Percentiles rank a stretch among this genome's conserved stretches.
These are phyloP conservation scores for Penicillium tannophilum DNA, from an alignment of 495 filamentous ascomycete species.

Conservation along the genomic window DNA sequence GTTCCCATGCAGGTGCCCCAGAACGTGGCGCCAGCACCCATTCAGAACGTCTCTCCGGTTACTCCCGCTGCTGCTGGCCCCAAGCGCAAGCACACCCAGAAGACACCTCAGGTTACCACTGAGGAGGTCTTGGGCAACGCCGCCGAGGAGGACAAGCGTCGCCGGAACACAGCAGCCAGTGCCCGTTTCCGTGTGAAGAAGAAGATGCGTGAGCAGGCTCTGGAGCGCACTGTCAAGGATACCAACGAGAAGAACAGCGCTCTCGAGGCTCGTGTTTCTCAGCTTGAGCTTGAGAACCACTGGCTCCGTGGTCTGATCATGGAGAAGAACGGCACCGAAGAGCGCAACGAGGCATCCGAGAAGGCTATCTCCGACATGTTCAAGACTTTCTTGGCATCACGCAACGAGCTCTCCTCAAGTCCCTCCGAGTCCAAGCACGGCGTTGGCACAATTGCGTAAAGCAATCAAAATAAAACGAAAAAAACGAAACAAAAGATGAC, in stretches of 20 bases:
- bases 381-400: slow-evolving; percentile 49
- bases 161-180: slow-evolving; percentile 92
- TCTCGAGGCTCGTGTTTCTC: slow-evolving; percentile 80
- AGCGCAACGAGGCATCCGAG: slow-evolving; percentile 41
- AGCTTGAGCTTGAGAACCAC: slow-evolving; percentile 92
- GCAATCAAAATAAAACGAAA: slow-evolving; percentile 15
- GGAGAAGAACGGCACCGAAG: slow-evolving; percentile 75
- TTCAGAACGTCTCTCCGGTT: slow-evolving; percentile 19
- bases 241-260: slow-evolving; percentile 77
- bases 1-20: slow-evolving; percentile 25
- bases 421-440: slow-evolving; percentile 42
- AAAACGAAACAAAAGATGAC: slow-evolving; percentile 12
- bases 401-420: slow-evolving; percentile 37
- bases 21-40: slow-evolving; percentile 23
- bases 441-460: slow-evolving; percentile 37
- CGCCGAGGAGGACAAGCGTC: slow-evolving; percentile 96
- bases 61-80: slow-evolving; percentile 27
- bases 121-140: slow-evolving; percentile 63
- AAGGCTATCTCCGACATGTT: slow-evolving; percentile 52
- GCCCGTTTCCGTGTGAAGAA: slow-evolving; percentile 99
- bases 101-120: slow-evolving; percentile 33
- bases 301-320: slow-evolving; percentile 93
- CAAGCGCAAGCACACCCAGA: slow-evolving; percentile 47
- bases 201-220: slow-evolving; percentile 94
- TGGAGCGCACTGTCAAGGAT: slow-evolving; percentile 88